Base-by-base conservation (phyloP, 371 early-diverging fungal species). In the Catenaria anguillulae region DNA sequence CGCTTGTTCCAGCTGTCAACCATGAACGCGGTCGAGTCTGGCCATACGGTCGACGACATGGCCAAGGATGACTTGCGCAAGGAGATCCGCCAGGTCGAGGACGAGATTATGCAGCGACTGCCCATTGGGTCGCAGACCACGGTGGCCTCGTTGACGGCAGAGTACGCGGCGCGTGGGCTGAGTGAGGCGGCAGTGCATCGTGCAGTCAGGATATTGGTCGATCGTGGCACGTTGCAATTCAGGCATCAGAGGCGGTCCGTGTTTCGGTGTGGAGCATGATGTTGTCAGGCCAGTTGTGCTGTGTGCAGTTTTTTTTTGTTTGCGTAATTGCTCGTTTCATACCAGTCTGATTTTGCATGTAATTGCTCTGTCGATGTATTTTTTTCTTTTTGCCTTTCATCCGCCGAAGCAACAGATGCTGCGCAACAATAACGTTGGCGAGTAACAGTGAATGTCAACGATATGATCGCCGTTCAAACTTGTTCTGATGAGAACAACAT, bases 121-220 rank as follows among this genome's bases (percentile, higher is more conserved):
- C 89, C 93, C n/a, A 77, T 93, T 60, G 95, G 97, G 52, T 89
- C 89, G 24, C 83, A 82, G 65, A 83, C 87, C n/a, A 77, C 86
- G 8, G 70, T 84, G 12, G 76, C 80, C 19, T 79, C 76, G 34
- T 76, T 94, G 62, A 84, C 82, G 69, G 77, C 74, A 37, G 85
- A 89, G 65, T 77, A 86, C 60, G 60, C 76, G 35, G 54, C 63
- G 24, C 69, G 59, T 23, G 59, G 36, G 26, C 17, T 33, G 15
- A 5, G 42, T 0, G 59, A 58, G 1, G 36, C 26, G 15, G 59
- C 42, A 17, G 59, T 33, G 13, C 42, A 40, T 29, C 59, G 59
- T 10, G 26, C 59, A 13, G 26, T 40, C 26, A 37, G 29, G 17
- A 33, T 34, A 6, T 23, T 61, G 61, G 34, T 21, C 2, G 34